Evolutionary conservation across 2,329 filamentous ascomycete species (phyloP), one percentile per base, ranked within the genome.

Genomic region (Emericellopsis cladophorae): DNA sequence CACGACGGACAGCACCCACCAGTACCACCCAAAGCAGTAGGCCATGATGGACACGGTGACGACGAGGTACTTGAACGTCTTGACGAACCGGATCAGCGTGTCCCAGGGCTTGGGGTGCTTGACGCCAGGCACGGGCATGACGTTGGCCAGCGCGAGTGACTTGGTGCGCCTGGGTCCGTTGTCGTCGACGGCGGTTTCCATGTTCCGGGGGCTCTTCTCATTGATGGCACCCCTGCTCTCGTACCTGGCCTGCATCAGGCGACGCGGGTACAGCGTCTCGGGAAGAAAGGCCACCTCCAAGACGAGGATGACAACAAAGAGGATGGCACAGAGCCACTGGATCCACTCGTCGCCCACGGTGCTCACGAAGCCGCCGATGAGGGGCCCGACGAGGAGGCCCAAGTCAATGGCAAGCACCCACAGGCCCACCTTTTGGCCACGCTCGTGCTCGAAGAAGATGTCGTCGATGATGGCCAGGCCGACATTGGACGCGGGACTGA

Each of bases 361-460:
- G 37, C 65, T 60, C 22, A 75, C 52, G 46, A 75, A 72, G 0
- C 69, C 70, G 10, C 73, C 72, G 42, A 76, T 44, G 4, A 56
- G 40, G 2, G 46, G 47, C 24, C 69, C 70, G 4, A 69, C 50
- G 1, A 75, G 57, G 5, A 70, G 55, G 5, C 72, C 72, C 5
- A 65, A 54, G 46, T 75, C 70, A 36, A 73, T 61, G n/a, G 72
- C 67, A 34, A 77, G 55, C 3, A 73, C 71, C 71, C 72, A 77
- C 12, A 76, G 49, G 0, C 73, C 73, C 22, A 76, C 58, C 47
- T 73, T 72, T 42, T 67, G 62, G 1, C 73, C 72, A 47, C 75
- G 66, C 48, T 76, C 70, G 47, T 74, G 66, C 47, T 75, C 70
- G 47, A 70, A 76, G 47, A 73, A 77, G 14, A 75, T 48, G 52